Conservation (phyloP, 805 yeast species). For the Starmerella davenportii region DNA sequence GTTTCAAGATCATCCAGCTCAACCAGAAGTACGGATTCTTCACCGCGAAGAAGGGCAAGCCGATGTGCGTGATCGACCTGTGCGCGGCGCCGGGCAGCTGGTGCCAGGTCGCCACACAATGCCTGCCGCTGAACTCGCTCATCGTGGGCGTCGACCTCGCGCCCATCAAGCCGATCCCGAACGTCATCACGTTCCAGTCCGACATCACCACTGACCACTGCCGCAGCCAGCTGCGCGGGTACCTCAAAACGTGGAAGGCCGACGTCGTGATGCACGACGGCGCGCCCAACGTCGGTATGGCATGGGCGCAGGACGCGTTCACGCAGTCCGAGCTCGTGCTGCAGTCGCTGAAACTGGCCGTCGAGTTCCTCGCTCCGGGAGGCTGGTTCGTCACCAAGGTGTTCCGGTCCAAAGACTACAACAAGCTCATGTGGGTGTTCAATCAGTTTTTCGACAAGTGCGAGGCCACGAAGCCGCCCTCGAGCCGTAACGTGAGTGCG, state of each 20-base stretch:
- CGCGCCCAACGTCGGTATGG: constrained; percentile 98
- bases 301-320: constrained; percentile 99
- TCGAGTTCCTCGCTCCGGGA: constrained; percentile 73
- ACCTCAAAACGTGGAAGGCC: constrained; percentile 97
- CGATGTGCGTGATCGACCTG: constrained; percentile 86
- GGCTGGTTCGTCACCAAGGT: constrained; percentile 94
- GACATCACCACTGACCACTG: constrained; percentile 98
- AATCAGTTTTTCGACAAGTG: constrained; percentile 89
- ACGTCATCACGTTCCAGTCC: constrained; percentile 82
- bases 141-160: constrained; percentile 98
- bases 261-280: constrained; percentile 97
- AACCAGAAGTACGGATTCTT: constrained; percentile 95
- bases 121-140: constrained; percentile 81
- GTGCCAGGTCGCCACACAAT: constrained; percentile 95
- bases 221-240: constrained; percentile 81
- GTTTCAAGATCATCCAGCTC: constrained; percentile 84
- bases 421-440: constrained; percentile 93
- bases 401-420: constrained; percentile 97
- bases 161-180: constrained; percentile 91
- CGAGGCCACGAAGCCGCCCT: constrained; percentile 98
- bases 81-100: constrained; percentile 99
- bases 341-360: constrained; percentile 86
- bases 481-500: constrained; percentile 97
- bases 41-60: constrained; percentile 52
- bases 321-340: constrained; percentile 91